Base-by-base conservation (phyloP, 2,329 filamentous ascomycete species). In the Ophiosphaerella narmari region DNA sequence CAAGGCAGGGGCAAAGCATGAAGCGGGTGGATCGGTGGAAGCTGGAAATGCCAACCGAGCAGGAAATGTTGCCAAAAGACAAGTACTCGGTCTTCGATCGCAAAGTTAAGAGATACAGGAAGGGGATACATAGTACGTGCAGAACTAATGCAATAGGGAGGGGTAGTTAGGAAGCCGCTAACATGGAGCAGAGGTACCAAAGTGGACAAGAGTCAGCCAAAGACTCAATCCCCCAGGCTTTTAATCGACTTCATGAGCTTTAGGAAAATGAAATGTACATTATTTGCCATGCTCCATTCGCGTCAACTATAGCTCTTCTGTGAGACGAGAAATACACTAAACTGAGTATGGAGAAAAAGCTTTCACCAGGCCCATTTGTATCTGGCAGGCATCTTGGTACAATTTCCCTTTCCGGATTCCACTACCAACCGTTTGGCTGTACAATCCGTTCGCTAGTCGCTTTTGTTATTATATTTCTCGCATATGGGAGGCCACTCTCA, bases 51-150 rank as follows among this genome's bases (percentile, higher is more conserved):
- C 94, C 94, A 18, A 89, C 86, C 23, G 94, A 99, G 81, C 83
- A 86, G 68, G 91, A 97, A 81, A 99, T 99, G 94, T 73, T 96
- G 73, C 88, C 94, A 39, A 88, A 85, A 76, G 94, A 99, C 78
- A 99, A 99, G 78, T 99, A 99, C 78, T 96, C 91, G 24, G 88
- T 99, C 68, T 99, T 97, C 76, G 93, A 96, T 76, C 87, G 92
- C 65, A 97, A 97, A 77, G 91, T 89, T 74, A 96, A 92, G 85
- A 87, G 85, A 66, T 99, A 97, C 75, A 83, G 94, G 72, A 99
- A 99, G 85, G 90, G 91, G 48, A 92, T 99, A 74, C 93, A 97
- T 78, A 97, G 92, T 96, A 82, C 66, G 91, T 85, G 48, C n/a
- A 12, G 13, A 13, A 9, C 24, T 35, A 29, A 24, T 36, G 5